These are phyloP conservation scores for Phytophthora pistaciae DNA, from an alignment of 352 stramenopile species.

Conservation along the genomic window DNA sequence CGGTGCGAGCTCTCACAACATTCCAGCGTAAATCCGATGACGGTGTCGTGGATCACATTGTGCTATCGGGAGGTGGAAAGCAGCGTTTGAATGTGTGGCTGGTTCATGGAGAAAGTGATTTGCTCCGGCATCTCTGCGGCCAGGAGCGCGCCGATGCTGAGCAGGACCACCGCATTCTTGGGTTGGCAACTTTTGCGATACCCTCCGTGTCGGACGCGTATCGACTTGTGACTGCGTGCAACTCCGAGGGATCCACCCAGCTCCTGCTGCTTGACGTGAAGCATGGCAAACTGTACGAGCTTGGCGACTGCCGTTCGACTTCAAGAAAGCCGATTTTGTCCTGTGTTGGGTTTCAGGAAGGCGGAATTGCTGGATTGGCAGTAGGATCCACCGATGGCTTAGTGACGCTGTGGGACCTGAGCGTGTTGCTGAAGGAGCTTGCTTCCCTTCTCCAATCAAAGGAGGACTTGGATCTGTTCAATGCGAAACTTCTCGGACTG, in stretches of 20 bases:
- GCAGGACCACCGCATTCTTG: slow-evolving; percentile 89
- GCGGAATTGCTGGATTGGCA: slow-evolving; percentile 52
- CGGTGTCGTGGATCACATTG: slow-evolving; percentile 44
- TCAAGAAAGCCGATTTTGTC: slow-evolving; percentile 88
- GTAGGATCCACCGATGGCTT: slow-evolving; percentile 86
- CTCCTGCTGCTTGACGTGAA: slow-evolving; percentile 69
- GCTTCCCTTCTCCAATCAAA: slow-evolving; percentile 18
- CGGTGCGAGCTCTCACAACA: slow-evolving; percentile 69
- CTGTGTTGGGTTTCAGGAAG: slow-evolving; percentile 57
- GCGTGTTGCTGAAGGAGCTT: slow-evolving; percentile 32
- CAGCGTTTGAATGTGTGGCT: slow-evolving; percentile 84
- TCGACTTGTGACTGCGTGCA: slow-evolving; percentile 70
- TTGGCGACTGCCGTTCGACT: slow-evolving; percentile 58
- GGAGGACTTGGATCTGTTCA: slow-evolving; percentile 12
- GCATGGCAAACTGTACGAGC: slow-evolving; percentile 35
- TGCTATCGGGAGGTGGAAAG: slow-evolving; percentile 84
- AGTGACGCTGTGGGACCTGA: slow-evolving; percentile 81
- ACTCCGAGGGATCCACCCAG: slow-evolving; percentile 80
- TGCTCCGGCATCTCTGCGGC: slow-evolving; percentile 66
- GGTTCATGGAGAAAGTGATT: slow-evolving; percentile 41
- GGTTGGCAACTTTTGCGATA: slow-evolving; percentile 66
- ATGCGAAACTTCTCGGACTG: slow-evolving; percentile 37
- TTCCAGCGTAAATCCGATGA: slow-evolving; percentile 41
- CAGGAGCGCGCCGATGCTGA: slow-evolving; percentile 63
- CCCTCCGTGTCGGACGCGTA: slow-evolving; percentile 30